These are phyloP conservation scores for Antitrichia curtipendula DNA, from an alignment of 225 moss, liverwort and hornwort species.

Conservation along the genomic window DNA sequence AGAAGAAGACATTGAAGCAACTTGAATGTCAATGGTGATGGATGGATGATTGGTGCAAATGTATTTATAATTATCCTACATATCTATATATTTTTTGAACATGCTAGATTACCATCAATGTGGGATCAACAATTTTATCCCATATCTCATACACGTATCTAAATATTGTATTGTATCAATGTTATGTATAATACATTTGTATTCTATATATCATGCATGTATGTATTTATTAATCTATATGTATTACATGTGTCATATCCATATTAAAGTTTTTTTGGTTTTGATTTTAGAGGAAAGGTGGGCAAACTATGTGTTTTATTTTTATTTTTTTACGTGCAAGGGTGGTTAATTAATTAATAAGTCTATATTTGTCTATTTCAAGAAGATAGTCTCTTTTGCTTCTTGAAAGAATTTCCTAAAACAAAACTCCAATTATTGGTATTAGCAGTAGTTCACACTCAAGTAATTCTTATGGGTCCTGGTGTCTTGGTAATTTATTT, in stretches of 20 bases:
- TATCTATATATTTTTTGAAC: neutral
- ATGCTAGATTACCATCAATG: neutral
- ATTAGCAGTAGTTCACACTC: rapidly evolving
- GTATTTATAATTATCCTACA: rapidly evolving
- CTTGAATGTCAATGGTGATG: too few species aligned
- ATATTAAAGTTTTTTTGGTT: too few species aligned
- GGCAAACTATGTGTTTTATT: too few species aligned
- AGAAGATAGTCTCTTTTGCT: neutral
- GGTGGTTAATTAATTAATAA: neutral
- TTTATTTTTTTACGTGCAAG: too few species aligned
- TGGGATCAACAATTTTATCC: rapidly evolving
- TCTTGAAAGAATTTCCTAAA: neutral
- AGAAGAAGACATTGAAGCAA: too few species aligned
- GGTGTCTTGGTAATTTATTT: neutral
- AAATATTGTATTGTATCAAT: too few species aligned
- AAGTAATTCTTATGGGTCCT: rapidly evolving
- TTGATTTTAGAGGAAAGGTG: rapidly evolving
- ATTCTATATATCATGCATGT: too few species aligned
- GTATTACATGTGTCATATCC: too few species aligned
- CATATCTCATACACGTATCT: rapidly evolving
- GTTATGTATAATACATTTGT: too few species aligned
- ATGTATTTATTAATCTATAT: too few species aligned
- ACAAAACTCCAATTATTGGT: neutral
- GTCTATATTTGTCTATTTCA: neutral
- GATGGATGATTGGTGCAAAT: neutral